phyloP scores from a whole-genome alignment of 352 stramenopile species.

The Globisporangium camurandrum region DNA sequence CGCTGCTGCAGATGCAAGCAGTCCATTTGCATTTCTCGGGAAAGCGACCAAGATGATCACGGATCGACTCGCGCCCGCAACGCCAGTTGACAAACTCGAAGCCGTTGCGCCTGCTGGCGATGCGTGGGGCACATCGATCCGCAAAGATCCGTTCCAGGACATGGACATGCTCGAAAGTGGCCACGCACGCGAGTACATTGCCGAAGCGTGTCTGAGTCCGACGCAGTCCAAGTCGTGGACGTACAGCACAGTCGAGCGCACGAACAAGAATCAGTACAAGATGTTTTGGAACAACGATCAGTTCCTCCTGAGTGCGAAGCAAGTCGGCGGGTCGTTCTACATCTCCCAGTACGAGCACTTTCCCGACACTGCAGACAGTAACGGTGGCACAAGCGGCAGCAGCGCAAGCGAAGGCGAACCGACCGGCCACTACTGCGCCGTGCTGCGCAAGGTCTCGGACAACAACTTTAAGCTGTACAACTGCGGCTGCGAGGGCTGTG shows the following conservation, averaged over 20 bases:
- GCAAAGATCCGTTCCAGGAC: slow-evolving; percentile 67
- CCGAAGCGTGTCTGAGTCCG: slow-evolving; percentile 73
- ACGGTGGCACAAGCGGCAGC: no score
- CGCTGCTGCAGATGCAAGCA: slow-evolving; percentile 20
- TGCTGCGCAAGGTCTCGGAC: slow-evolving; percentile 60
- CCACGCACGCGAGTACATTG: slow-evolving; percentile 75
- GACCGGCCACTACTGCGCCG: slow-evolving; percentile 66
- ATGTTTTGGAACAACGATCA: slow-evolving; percentile 86
- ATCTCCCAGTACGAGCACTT: slow-evolving; percentile 89
- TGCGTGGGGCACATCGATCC: slow-evolving; percentile 57
- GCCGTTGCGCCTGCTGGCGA: slow-evolving; percentile 12
- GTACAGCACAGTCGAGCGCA: slow-evolving; percentile 70
- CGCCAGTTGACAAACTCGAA: slow-evolving; percentile 18
- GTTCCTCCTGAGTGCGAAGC: slow-evolving; percentile 78
- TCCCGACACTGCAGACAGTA: no score
- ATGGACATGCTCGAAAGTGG: slow-evolving; percentile 84
- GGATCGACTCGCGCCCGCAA: slow-evolving; percentile 13
- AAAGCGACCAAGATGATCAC: slow-evolving; percentile 58
- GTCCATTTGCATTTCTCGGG: slow-evolving; percentile 36
- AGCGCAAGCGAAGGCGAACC: slow-evolving; percentile 36
- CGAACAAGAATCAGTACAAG: slow-evolving; percentile 84
- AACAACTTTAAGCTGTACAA: slow-evolving; percentile 87
- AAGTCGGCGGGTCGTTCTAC: slow-evolving; percentile 79
- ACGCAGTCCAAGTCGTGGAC: slow-evolving; percentile 74
- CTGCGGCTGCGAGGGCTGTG: slow-evolving; percentile 80